phyloP scores from a whole-genome alignment of 441 rosid species.

The Pelargonium cotyledonis region DNA sequence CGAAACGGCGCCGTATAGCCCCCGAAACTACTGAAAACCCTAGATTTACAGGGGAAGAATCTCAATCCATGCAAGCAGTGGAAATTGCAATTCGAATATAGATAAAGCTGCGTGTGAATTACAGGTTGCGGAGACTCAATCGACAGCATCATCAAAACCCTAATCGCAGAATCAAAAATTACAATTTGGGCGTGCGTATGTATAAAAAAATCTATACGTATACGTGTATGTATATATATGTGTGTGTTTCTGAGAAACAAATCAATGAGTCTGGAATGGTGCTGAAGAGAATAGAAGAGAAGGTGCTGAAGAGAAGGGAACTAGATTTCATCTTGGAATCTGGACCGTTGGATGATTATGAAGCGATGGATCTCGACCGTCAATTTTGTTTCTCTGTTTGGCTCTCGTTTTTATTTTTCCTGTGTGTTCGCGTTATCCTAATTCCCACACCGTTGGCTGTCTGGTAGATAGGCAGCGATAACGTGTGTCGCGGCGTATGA shows the following conservation, averaged over 20 bases:
- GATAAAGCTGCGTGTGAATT: slow-evolving; percentile 27
- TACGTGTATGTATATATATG: slow-evolving; percentile 14
- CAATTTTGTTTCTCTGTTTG: too few relatives aligned
- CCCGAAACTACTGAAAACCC: slow-evolving; percentile 33
- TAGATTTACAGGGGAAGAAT: slow-evolving; percentile 31
- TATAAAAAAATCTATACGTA: too few relatives aligned
- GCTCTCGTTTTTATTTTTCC: too few relatives aligned
- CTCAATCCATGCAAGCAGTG: slow-evolving; percentile 33
- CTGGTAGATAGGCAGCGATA: too few relatives aligned
- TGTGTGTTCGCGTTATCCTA: too few relatives aligned
- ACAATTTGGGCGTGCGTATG: too few relatives aligned
- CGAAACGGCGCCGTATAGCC: slow-evolving; percentile 26
- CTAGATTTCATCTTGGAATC: slow-evolving; percentile 22
- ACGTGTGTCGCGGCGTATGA: too few relatives aligned
- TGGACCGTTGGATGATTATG: slow-evolving; percentile 34
- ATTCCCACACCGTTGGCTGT: too few relatives aligned
- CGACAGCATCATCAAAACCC: slow-evolving; percentile 43
- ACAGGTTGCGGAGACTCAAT: slow-evolving; percentile 43
- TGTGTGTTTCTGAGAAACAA: slow-evolving; percentile 4
- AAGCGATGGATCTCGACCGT: not conserved
- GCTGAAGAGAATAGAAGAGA: not conserved
- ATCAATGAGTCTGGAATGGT: not conserved
- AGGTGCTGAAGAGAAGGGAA: not conserved
- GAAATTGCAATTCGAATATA: slow-evolving; percentile 24
- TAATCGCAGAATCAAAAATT: slow-evolving; percentile 12